Evolutionary conservation across 768 basidiomycete genomes (phyloP), one percentile per base, ranked within the genome.

Genomic region (Termitomyces sp.): DNA sequence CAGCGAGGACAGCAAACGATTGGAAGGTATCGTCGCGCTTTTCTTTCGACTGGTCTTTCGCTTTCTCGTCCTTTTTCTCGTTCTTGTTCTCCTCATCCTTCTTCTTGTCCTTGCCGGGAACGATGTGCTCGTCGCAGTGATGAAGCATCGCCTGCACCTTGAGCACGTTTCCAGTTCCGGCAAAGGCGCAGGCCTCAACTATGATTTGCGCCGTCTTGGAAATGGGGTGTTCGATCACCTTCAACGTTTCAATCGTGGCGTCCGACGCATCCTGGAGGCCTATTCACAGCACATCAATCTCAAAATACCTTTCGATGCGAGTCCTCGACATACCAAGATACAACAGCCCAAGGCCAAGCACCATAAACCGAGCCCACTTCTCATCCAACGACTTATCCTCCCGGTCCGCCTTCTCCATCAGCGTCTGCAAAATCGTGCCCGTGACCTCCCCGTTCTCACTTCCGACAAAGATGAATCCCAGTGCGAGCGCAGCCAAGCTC

Each of bases 391-490:
- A 83, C 59, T 83, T 82, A 56, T 87, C 87, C 1, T 81, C 84
- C 34, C 83, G 74, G 58, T 82, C 80, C 39, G 70, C 75, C 54
- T 82, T 78, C 69, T 96, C 93, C 90, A 95, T 92, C 67, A 99
- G 69, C 3, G 90, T 88, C 74, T 96, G 94, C 67, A 98, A 75
- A 56, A 99, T 94, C 0, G 88, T 85, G 57, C 85, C 84, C 8
- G 93, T 88, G 16, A 97, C 86, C 62, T 99, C 97, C 5, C 94
- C 94, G 62, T 98, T 90, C 50, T 88, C 92, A 66, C 94, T 94
- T 18, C 96, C 96, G 24, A 96, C 94, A 65, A 93, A 97, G 54
- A 98, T 87, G 72, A 98, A 96, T 1, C 96, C 96, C 10, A 98
- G 81, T 0, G 96, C 86, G 16, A 99, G 77, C 0, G 95, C 87